Base-by-base conservation (phyloP, 768 basidiomycete species). In the Chiua virens region DNA sequence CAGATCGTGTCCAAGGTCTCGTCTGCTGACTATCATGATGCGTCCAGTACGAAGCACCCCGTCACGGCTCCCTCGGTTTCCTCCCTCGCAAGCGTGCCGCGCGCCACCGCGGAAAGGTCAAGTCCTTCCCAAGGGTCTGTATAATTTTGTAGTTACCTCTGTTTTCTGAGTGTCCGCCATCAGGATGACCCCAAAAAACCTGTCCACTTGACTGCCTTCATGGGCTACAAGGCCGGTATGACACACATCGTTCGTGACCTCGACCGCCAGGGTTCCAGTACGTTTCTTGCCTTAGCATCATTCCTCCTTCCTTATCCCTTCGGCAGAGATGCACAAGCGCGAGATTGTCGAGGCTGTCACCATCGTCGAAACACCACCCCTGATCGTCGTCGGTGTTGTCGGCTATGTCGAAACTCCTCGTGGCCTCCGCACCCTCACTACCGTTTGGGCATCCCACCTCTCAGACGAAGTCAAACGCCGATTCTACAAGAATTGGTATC, bases 401-500 rank as follows among this genome's bases (percentile, higher is more conserved):
- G 97, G 97, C 64, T 99, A 98, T 76, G 92, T 98, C 71, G 97
- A 99, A 79, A 98, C 97, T 53, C 97, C 97, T 68, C 95, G 97
- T 64, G 97, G 97, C 66, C 87, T 99, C 59, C 94, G 97, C 69
- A 92, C 94, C 37, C 89, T 99, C 68, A 98, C 97, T 68, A 99
- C 97, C 54, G 95, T 97, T 72, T 92, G 90, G 97, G 95, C 97
- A 42, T 89, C 91, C 62, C 97, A 99, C 74, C 83, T 99, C 38
- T 95, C 92, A 35, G 97, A 98, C 72, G 95, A 98, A 72, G 71
- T 98, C 72, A 99, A 96, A 78, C 92, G 97, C 68, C 86, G 97
- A 63, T 98, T 99, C 87, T 98, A 98, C 89, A 95, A 94, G 83
- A 97, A 96, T 84, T 98, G 96, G 95, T 98, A 98, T 82, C 87